These are phyloP conservation scores for Senna tora DNA, from an alignment of 306 rosid species.

Conservation along the genomic window DNA sequence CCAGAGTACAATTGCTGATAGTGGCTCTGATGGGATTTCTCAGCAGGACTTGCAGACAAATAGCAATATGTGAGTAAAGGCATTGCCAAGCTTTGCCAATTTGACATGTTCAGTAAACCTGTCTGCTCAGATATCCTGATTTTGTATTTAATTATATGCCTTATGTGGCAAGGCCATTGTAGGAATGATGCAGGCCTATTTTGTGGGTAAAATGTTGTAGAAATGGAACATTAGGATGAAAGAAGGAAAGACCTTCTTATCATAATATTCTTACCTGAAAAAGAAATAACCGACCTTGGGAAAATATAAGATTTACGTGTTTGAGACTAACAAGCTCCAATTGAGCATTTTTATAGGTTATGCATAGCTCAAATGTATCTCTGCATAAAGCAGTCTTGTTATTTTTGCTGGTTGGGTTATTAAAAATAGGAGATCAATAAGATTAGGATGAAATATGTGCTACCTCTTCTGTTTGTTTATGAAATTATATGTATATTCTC, in stretches of 20 bases:
- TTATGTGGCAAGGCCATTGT: constrained; percentile 5
- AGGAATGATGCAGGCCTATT: not conserved
- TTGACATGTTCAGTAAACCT: constrained; percentile 15
- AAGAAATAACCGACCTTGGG: not conserved
- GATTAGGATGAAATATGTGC: not conserved
- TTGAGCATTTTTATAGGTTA: not conserved
- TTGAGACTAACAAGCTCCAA: not conserved
- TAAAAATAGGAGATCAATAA: not conserved
- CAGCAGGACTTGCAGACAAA: constrained; percentile 85
- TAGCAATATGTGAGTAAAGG: constrained; percentile 82
- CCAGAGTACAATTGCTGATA: constrained; percentile 83
- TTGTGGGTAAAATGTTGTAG: not conserved
- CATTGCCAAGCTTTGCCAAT: not conserved
- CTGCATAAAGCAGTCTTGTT: not conserved
- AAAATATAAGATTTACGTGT: not conserved
- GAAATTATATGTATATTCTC: not conserved
- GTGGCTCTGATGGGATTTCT: constrained; percentile 88
- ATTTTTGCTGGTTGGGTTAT: not conserved
- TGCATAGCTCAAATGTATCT: not conserved
- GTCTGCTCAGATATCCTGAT: not conserved
- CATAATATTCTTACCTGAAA: not conserved
- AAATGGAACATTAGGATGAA: not conserved
- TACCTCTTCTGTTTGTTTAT: not conserved
- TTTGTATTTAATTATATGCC: constrained; percentile 18
- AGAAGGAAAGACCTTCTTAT: not conserved